Percentiles rank a stretch among this genome's conserved stretches.
These are phyloP conservation scores for Kwoniella sp. DNA, from an alignment of 768 basidiomycete species.

Conservation along the genomic window DNA sequence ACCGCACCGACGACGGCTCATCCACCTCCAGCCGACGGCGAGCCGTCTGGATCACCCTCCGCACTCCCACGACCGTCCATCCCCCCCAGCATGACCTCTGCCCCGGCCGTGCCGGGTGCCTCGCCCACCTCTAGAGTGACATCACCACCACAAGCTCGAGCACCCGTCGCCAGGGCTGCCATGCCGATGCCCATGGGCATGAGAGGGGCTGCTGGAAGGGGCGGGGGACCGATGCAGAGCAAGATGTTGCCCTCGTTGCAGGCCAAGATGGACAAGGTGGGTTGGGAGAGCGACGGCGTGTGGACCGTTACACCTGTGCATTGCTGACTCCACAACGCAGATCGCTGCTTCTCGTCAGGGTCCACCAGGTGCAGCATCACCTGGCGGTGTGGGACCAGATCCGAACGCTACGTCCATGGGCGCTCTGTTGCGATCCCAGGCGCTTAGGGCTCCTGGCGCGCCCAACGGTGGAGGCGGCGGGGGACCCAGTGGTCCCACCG, in stretches of 20 bases:
- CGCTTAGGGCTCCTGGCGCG: conserved; percentile 16
- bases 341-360: conserved; percentile 34
- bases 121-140: neutral
- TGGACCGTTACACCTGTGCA: neutral
- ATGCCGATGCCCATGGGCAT: conserved; percentile 43
- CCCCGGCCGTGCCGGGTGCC: conserved; percentile 11
- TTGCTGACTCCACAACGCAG: conserved; percentile 7
- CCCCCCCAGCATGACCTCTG: conserved; percentile 10
- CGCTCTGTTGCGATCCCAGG: conserved; percentile 45
- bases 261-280: conserved; percentile 87
- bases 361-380: conserved; percentile 14
- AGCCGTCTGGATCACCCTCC: neutral
- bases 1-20: conserved; percentile 14
- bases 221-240: conserved; percentile 21
- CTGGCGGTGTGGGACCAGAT: conserved; percentile 25
- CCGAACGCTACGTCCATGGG: conserved; percentile 46
- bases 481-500: conserved; percentile 11
- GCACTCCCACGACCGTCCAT: conserved; percentile 13
- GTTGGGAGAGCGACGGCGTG: conserved; percentile 44
- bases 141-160: conserved; percentile 1
- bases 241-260: conserved; percentile 79
- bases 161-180: conserved; percentile 16
- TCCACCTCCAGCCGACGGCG: conserved; percentile 2
- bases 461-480: conserved; percentile 16
- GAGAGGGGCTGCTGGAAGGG: conserved; percentile 21